Conservation (phyloP, 148 eudicot species). For the Spergularia bocconei region DNA sequence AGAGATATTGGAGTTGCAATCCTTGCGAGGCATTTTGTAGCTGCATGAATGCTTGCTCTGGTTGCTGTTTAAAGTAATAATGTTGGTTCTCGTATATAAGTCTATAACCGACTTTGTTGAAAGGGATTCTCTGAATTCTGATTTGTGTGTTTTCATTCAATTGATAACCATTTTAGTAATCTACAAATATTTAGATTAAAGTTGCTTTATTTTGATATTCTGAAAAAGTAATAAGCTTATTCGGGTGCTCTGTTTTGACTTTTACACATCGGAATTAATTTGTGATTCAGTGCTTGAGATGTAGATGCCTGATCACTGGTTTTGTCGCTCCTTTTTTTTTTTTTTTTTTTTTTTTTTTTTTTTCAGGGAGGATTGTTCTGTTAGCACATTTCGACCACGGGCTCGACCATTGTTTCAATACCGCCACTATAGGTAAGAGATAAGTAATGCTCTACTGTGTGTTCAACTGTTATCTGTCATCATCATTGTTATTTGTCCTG, state of each 20-base stretch:
- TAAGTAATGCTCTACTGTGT: not conserved
- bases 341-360: not conserved
- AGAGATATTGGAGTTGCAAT: no score
- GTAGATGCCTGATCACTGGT: constrained; percentile 14
- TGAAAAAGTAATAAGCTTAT: no score
- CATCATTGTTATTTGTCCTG: not conserved
- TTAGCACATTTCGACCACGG: constrained; percentile 87
- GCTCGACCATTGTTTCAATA: constrained; percentile 91
- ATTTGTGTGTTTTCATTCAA: no score
- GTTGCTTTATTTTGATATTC: not conserved
- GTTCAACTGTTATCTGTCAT: not conserved
- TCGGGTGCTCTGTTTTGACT: not conserved
- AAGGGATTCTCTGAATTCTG: no score
- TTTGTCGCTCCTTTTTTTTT: not conserved
- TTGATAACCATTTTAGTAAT: not conserved
- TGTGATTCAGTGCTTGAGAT: not conserved
- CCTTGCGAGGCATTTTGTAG: no score
- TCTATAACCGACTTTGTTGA: no score
- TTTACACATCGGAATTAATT: not conserved
- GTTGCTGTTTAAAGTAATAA: no score
- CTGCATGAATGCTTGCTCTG: no score
- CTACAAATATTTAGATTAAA: not conserved
- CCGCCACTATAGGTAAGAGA: constrained; percentile 82
- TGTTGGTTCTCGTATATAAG: no score
- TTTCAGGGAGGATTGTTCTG: constrained; percentile 82